Percentiles rank a stretch among this genome's conserved stretches.
Evolutionary conservation across 2,329 filamentous ascomycete species (phyloP).

Genomic region (Aspergillus bombycis): DNA sequence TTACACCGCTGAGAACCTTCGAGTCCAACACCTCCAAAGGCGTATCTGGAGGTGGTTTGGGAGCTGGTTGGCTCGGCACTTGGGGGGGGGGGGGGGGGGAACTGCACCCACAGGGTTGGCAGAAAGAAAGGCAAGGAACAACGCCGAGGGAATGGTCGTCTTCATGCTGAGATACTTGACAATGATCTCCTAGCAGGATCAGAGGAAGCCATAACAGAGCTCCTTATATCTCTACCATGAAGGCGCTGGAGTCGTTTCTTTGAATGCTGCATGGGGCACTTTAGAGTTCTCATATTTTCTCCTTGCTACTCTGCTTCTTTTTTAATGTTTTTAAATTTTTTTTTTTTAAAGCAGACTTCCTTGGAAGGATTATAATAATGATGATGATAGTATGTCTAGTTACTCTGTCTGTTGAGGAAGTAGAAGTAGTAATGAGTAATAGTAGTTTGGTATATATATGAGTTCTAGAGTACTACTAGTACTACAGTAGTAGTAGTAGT

Average conservation of each 20-base stretch:
- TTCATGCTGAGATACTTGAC: background rate
- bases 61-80: background rate
- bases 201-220: background rate
- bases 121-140: background rate
- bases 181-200: background rate
- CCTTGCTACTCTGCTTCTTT: background rate
- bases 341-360: no score
- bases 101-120: background rate
- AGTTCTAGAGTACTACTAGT: no score
- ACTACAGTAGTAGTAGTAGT: no score
- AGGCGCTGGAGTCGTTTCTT: background rate
- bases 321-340: no score
- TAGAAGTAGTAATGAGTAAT: no score
- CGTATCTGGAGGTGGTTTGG: background rate
- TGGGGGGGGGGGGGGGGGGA: no score
- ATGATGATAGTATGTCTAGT: no score
- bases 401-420: no score
- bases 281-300: background rate
- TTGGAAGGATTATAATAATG: no score
- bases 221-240: background rate
- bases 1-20: background rate
- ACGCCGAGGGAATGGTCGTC: background rate
- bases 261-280: background rate
- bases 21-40: background rate
- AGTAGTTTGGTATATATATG: no score